Percentiles rank a stretch among this genome's conserved stretches.
These are phyloP conservation scores for Gaillardinia entomophila DNA, from an alignment of 805 yeast genomes.

Conservation along the genomic window DNA sequence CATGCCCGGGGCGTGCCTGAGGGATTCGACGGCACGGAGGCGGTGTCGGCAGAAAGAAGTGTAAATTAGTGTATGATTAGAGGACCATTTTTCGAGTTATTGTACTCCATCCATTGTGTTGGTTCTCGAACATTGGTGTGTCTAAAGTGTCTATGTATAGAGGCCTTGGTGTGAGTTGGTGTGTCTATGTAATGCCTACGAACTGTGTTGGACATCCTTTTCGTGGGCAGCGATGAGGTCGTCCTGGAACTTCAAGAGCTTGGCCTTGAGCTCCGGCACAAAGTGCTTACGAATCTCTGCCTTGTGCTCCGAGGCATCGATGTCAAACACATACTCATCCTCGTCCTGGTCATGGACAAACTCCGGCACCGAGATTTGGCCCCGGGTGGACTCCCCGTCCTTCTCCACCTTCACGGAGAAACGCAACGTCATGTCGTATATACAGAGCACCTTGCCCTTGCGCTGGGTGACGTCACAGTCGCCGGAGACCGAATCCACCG, in stretches of 20 bases:
- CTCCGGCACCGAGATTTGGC: slow-evolving; percentile 52
- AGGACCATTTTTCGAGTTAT: too few relatives aligned
- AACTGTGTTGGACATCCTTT: slow-evolving; percentile 51
- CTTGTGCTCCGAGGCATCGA: slow-evolving; percentile 31
- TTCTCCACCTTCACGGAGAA: slow-evolving; percentile 34
- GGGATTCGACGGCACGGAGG: slow-evolving; percentile 66
- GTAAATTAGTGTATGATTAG: too few relatives aligned
- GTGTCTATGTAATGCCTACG: too few relatives aligned
- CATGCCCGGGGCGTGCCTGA: slow-evolving; percentile 88
- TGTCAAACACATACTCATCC: slow-evolving; percentile 52
- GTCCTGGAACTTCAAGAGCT: slow-evolving; percentile 53
- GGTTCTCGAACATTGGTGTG: too few relatives aligned
- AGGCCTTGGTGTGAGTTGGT: too few relatives aligned
- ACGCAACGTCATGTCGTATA: slow-evolving; percentile 58
- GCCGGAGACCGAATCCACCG: slow-evolving; percentile 46
- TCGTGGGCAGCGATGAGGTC: slow-evolving; percentile 61
- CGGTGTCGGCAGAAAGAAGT: too few relatives aligned
- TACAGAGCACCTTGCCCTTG: slow-evolving; percentile 74
- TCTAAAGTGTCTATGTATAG: too few relatives aligned
- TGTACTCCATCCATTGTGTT: too few relatives aligned
- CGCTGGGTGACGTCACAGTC: slow-evolving; percentile 83
- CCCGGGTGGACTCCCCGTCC: slow-evolving; percentile 32
- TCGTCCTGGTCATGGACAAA: slow-evolving; percentile 74
- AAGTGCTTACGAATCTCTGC: slow-evolving; percentile 42
- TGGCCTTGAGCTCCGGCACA: slow-evolving; percentile 45